These are phyloP conservation scores for Amborella trichopoda DNA, from an alignment of 164 flowering plant genomes.

Conservation along the genomic window DNA sequence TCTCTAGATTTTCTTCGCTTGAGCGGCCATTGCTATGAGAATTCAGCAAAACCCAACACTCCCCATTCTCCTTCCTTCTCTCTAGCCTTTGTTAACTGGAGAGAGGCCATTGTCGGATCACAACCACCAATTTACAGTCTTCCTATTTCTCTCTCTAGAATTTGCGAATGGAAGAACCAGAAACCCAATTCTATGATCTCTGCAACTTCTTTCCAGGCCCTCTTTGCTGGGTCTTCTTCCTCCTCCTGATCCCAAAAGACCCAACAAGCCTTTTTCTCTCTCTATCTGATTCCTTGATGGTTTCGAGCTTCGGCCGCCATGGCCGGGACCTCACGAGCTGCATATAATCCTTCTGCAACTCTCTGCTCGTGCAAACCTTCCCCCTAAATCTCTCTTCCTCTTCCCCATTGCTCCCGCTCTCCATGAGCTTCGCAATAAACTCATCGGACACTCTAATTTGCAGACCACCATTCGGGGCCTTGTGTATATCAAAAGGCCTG, in stretches of 20 bases:
- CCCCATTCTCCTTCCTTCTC: no score
- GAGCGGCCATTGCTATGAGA: no score
- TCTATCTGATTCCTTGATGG: constrained; percentile 26
- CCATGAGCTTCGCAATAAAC: constrained; percentile 32
- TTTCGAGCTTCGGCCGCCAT: constrained; percentile 61
- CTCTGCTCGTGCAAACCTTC: constrained; percentile 37
- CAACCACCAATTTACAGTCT: no score
- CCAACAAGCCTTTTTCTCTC: constrained; percentile 1
- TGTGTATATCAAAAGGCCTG: constrained; percentile 38
- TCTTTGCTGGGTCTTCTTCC: constrained; percentile 3
- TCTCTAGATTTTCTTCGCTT: no score
- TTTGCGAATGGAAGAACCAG: no score
- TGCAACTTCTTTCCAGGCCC: constrained; percentile 1
- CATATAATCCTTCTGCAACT: constrained; percentile 42
- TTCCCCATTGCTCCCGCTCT: constrained; percentile 5
- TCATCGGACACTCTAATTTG: constrained; percentile 54
- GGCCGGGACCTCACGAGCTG: constrained; percentile 28
- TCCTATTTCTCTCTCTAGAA: no score
- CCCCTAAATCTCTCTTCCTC: constrained; percentile 3
- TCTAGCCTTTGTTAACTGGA: no score
- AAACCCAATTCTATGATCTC: no score
- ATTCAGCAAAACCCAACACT: no score
- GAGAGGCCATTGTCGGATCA: no score
- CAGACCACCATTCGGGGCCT: constrained; percentile 31
- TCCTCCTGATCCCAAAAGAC: constrained; percentile 13